These are phyloP conservation scores for Dactylellina cionopaga DNA, from an alignment of 2,329 filamentous ascomycete genomes.

Conservation along the genomic window DNA sequence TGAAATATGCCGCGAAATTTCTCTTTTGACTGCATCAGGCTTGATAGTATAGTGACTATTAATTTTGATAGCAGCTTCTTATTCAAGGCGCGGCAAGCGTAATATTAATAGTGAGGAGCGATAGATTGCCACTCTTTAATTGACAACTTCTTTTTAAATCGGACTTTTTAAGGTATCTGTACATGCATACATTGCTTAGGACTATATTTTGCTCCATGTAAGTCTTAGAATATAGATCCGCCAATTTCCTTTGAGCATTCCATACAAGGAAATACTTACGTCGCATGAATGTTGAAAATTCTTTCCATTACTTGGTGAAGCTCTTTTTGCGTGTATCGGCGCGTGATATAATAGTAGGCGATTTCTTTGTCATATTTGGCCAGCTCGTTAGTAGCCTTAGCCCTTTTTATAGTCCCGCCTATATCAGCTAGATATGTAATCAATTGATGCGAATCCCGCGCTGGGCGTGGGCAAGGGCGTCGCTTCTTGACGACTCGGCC, in stretches of 20 bases:
- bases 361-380: not conserved
- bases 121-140: not conserved
- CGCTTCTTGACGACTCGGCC: not conserved
- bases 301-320: conserved; percentile 1
- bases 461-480: not conserved
- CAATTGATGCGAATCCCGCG: too few relatives aligned
- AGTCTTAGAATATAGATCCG: too few relatives aligned
- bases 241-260: too few relatives aligned
- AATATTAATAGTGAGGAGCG: not conserved
- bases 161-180: not conserved
- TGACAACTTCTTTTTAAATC: conserved; percentile 3
- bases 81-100: not conserved
- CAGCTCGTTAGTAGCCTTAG: not conserved
- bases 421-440: too few relatives aligned
- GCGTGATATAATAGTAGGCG: conserved; percentile 13
- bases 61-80: conserved; percentile 1
- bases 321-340: not conserved
- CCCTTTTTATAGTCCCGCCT: too few relatives aligned
- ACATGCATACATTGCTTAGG: not conserved
- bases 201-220: not conserved
- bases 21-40: not conserved
- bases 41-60: not conserved
- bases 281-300: conserved; percentile 5
- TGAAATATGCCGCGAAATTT: conserved; percentile 1
- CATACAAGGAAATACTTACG: not conserved